phyloP scores from a whole-genome alignment of 139 green algal genomes.

The Chlamydomonas urium region DNA sequence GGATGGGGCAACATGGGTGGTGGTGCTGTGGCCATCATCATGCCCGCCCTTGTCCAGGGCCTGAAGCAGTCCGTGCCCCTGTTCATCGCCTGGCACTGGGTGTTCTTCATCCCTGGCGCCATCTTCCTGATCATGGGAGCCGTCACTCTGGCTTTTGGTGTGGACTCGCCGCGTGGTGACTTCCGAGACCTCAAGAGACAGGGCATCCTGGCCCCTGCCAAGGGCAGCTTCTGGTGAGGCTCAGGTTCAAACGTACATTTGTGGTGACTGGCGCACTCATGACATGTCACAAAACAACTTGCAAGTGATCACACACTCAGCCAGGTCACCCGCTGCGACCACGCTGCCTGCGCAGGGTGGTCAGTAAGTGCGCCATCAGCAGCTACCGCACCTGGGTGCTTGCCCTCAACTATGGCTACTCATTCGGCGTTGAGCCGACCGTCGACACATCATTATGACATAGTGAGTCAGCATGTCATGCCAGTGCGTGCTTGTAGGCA shows the following conservation, averaged over 20 bases:
- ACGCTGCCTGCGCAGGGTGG: no score
- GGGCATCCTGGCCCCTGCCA: background rate
- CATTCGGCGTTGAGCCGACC: conserved; percentile 83
- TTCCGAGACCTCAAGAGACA: background rate
- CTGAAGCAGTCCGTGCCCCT: background rate
- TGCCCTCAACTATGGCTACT: conserved; percentile 68
- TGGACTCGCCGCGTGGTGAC: background rate
- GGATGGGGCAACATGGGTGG: conserved; percentile 50
- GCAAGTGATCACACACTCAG: no score
- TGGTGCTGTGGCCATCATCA: conserved; percentile 85
- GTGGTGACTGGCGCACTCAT: no score
- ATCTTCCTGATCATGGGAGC: conserved; percentile 66
- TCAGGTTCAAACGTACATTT: no score
- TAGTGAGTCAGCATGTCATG: no score
- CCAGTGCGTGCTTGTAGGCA: no score
- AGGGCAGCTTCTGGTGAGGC: background rate
- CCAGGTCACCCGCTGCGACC: no score
- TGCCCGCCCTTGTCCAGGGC: background rate
- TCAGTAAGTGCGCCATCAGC: background rate
- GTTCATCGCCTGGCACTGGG: conserved; percentile 37
- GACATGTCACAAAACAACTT: no score
- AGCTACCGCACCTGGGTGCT: conserved; percentile 65
- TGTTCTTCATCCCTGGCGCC: conserved; percentile 71
- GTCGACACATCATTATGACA: conserved; percentile 70
- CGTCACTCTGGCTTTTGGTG: background rate